Conservation (phyloP, 192 early-diverging fungal species). For the Coemansia sp. region DNA sequence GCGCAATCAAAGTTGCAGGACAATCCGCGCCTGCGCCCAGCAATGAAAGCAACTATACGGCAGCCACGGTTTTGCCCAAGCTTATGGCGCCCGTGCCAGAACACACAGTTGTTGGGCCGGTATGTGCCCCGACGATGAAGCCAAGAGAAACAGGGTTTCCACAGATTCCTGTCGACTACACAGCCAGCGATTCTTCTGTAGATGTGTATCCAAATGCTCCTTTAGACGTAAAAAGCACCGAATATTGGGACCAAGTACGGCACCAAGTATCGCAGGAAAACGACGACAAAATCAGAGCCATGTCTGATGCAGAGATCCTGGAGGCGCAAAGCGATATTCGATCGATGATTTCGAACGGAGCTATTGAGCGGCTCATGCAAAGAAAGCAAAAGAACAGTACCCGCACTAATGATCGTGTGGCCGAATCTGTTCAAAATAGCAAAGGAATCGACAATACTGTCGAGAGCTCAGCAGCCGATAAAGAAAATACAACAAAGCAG, state of each 20-base stretch:
- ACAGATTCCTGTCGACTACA: slow-evolving; percentile 23
- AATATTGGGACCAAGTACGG: slow-evolving; percentile 20
- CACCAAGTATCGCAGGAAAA: slow-evolving; percentile 36
- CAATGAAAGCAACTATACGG: background rate
- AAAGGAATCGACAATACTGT: background rate
- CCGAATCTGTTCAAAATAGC: background rate
- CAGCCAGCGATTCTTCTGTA: background rate
- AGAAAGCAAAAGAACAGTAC: slow-evolving; percentile 13
- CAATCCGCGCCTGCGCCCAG: background rate
- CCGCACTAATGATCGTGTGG: background rate
- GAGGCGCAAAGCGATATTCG: slow-evolving; percentile 69
- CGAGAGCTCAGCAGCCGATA: background rate
- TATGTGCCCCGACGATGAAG: slow-evolving; percentile 19
- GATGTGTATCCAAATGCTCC: background rate
- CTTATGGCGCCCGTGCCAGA: slow-evolving; percentile 52
- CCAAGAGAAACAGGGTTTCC: slow-evolving; percentile 32
- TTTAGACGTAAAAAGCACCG: background rate
- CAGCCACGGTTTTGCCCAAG: slow-evolving; percentile 51
- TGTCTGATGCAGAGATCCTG: slow-evolving; percentile 72
- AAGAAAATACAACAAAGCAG: slow-evolving; percentile 10
- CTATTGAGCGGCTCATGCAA: slow-evolving; percentile 64
- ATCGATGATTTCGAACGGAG: slow-evolving; percentile 60
- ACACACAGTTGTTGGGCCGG: slow-evolving; percentile 14
- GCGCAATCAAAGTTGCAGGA: background rate
- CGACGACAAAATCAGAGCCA: slow-evolving; percentile 64